These are phyloP conservation scores for Cyclostephanos tholiformis DNA, from an alignment of 108 stramenopile species.

Conservation along the genomic window DNA sequence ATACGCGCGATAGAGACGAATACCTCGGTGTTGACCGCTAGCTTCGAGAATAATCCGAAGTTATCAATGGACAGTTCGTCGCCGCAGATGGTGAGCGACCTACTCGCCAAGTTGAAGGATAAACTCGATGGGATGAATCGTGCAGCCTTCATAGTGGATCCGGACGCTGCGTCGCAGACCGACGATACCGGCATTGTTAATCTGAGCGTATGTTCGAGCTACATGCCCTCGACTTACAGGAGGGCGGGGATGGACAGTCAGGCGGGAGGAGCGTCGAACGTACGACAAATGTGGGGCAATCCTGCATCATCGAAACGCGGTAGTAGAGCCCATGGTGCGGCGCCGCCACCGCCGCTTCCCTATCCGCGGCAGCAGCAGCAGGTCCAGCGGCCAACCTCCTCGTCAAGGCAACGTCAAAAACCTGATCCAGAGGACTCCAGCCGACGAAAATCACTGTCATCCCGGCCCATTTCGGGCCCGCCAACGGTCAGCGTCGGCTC, in stretches of 20 bases:
- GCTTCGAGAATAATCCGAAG: constrained; percentile 39
- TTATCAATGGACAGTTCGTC: not conserved
- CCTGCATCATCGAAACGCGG: not conserved
- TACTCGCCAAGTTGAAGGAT: constrained; percentile 28
- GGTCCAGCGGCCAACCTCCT: too few species aligned
- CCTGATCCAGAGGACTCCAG: too few species aligned
- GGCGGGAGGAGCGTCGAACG: not conserved
- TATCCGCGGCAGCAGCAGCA: too few species aligned
- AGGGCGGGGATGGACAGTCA: constrained; percentile 34
- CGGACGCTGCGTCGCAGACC: not conserved
- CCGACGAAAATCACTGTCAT: too few species aligned
- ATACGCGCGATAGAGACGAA: constrained; percentile 50
- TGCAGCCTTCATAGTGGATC: constrained; percentile 39
- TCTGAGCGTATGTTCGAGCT: constrained; percentile 42
- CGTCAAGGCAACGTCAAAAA: too few species aligned
- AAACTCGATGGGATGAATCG: constrained; percentile 30
- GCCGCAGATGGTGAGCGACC: not conserved
- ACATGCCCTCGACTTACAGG: constrained; percentile 43
- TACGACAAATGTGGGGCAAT: not conserved
- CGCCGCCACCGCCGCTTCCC: too few species aligned
- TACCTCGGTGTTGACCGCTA: constrained; percentile 43
- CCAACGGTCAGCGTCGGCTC: too few species aligned
- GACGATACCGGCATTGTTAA: constrained; percentile 27
- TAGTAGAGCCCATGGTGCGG: too few species aligned
- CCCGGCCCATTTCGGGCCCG: too few species aligned